Evolutionary conservation across 2,329 filamentous ascomycete species (phyloP), one percentile per base, ranked within the genome.

Genomic region (Monilinia aucupariae): DNA sequence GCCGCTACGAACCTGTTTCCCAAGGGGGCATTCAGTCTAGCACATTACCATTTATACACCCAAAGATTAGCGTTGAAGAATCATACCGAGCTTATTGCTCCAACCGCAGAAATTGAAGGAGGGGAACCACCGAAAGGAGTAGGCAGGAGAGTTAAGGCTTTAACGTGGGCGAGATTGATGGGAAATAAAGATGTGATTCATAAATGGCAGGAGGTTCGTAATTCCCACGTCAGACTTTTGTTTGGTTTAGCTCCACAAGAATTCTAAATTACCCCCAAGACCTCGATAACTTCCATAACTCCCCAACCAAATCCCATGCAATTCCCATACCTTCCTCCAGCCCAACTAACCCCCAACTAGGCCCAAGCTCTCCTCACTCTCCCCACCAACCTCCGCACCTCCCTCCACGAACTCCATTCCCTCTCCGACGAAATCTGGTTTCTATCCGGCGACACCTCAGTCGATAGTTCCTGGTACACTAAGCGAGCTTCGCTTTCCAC

Each of bases 371-470:
- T 96, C 66, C 96, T 97, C 90, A 91, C 92, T 5, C 87, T 96
- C 64, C 90, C 91, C 0, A 84, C 82, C 65, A 89, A 93, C 74
- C 82, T 96, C 41, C 85, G 91, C 0, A 78, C 85, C 10, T 92
- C 92, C 0, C 74, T 97, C 3, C 82, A 82, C 51, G 94, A 97
- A 77, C 83, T 99, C 4, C 86, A 89, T 49, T 80, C 83, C 56
- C 84, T 99, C 5, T 84, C 89, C n/a, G 93, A 97, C 74, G 94
- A 99, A 75, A 96, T 99, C 59, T 90, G 89, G 82, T 92, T 89
- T 72, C 84, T 96, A 4, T 85, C 93, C 0, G 91, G 91, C 58
- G 94, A 97, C 75, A 80, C 78, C 27, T 83, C 87, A 27, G 90
- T 97, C 65, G 92, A 97, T 75, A 83, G 85, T 4, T 87, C 86